Evolutionary conservation across 2,329 filamentous ascomycete species (phyloP), one percentile per base, ranked within the genome.

Genomic region (Atkinsonella texensis): DNA sequence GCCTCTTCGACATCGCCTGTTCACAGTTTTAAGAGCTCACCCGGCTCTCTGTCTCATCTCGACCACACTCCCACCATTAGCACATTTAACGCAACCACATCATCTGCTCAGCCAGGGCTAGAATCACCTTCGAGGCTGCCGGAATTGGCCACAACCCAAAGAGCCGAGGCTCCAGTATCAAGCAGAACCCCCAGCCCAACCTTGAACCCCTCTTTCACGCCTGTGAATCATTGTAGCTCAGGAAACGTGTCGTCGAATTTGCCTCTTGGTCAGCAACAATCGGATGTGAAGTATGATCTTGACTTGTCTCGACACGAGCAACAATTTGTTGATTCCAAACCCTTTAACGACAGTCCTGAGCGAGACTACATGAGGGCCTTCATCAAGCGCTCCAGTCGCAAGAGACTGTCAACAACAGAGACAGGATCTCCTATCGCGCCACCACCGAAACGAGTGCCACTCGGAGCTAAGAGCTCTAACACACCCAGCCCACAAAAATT

Each of bases 401-500:
- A 58, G 55, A 53, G 60, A 44, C 53, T 56, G 3, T 62, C 64
- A 2, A 56, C 65, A 12, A 61, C 64, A 1, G 63, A 64, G 40
- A 56, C 60, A 1, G 65, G 64, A 4, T 66, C 64, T n/a, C 63
- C 64, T 13, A 56, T 65, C 23, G 58, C 62, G 7, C 52, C 54
- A 8, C n/a, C 50, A 6, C 18, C 46, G 1, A 60, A 63, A 54
- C 61, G 67, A 35, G 56, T 56, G 38, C 64, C 67, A 45, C 60
- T 69, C 17, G 65, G 58, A 31, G 58, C 54, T 51, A 65, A 64
- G 61, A 68, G 64, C 59, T 64, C 65, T 57, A 69, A 69, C 51
- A 59, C 62, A 28, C 61, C 59, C 31, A 67, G 63, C 52, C 64
- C 65, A 2, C 50, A 57, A 32, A 67, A 64, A 59, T 44, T 40